Evolutionary conservation across 2,329 filamentous ascomycete species (phyloP), one percentile per base, ranked within the genome.

Genomic region (Xylariales sp.): DNA sequence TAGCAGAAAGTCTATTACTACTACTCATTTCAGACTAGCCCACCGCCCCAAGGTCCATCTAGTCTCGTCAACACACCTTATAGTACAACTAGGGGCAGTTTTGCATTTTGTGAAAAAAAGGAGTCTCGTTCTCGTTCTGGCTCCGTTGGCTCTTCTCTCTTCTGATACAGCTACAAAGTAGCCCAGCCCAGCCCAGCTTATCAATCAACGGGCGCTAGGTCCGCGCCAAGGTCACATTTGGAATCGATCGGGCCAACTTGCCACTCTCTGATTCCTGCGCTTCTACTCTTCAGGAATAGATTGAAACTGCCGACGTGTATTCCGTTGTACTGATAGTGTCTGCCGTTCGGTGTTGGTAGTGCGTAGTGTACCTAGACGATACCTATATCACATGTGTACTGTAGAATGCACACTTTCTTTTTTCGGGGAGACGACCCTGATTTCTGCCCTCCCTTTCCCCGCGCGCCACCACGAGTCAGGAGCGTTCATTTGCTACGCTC

Each of bases 141-240:
- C 23, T 23, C 23, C 23, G 23, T 23, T 23, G 23, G 23, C 23
- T 23, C 23, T 23, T 23, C 23, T 23, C 18, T 16, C 8, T 41
- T 48, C 16, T 50, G 10, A 18, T 14, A 39, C n/a, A 23, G 2
- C 23, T 23, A 23, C 23, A 23, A 23, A 23, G 23, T 8, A 14
- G 48, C 39, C 16, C 41, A 16, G 57, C 62, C 68, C 5, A 14
- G 48, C 39, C 16, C 41, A 16, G 57, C 62, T 69, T 69, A 69
- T 65, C 53, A 69, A 69, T 65, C 68, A 67, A 55, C 64, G 61
- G 61, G 41, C 49, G 36, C 64, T 58, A 55, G 41, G 50, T n/a
- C 18, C 48, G 28, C 30, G 64, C 65, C 58, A 58, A 64, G 57
- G 53, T 67, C 45, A n/a, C 64, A 69, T 65, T 67, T 64, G 61